Conservation (phyloP, 164 flowering plant species). For the Annona cherimola region DNA sequence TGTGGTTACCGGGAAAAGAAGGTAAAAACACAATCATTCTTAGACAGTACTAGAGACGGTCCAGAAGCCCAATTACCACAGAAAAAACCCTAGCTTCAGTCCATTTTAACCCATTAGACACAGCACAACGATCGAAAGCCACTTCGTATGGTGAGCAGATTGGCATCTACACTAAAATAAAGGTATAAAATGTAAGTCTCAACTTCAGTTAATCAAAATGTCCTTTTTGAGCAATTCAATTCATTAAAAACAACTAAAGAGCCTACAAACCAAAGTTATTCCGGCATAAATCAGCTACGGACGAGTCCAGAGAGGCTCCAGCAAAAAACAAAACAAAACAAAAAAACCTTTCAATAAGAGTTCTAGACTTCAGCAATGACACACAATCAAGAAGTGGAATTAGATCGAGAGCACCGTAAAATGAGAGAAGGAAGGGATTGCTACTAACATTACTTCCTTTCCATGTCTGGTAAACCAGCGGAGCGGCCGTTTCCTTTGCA, state of each 20-base stretch:
- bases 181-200: background rate
- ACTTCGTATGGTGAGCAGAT: no score
- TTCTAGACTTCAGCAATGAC: background rate
- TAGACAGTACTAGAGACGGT: no score
- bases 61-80: no score
- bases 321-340: background rate
- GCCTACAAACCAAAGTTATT: background rate
- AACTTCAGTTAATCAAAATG: background rate
- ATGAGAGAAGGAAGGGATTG: background rate
- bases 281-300: background rate
- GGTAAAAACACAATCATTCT: no score
- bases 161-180: no score
- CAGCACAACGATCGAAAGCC: no score
- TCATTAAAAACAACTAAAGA: background rate
- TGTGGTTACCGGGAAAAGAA: no score
- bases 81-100: no score
- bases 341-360: background rate
- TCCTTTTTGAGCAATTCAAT: background rate
- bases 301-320: background rate
- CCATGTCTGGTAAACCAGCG: slow-evolving; percentile 71
- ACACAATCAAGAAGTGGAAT: background rate
- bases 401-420: background rate
- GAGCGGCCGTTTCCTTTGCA: slow-evolving; percentile 33
- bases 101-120: no score
- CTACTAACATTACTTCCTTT: slow-evolving; percentile 90